Base-by-base conservation (phyloP, 2,329 filamentous ascomycete genomes). In the Furcasterigmium sp. region DNA sequence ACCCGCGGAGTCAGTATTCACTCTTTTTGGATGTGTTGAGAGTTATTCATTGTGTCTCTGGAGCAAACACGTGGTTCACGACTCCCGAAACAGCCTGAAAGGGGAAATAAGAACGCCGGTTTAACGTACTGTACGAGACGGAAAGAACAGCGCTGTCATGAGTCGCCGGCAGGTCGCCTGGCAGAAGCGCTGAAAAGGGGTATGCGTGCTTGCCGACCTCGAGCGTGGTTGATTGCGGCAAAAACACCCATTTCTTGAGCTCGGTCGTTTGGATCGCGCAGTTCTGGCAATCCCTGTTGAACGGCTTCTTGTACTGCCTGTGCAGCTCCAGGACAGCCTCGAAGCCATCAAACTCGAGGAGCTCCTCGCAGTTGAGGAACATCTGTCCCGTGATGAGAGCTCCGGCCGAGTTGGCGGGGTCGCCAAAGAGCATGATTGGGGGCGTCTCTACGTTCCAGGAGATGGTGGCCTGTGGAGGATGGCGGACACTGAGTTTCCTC, bases 171-270 rank as follows among this genome's bases (percentile, higher is more conserved):
- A 95, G 76, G 56, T 91, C 78, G 17, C 93, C 93, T 2, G 83
- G 81, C 34, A 98, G 78, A 40, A 96, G 74, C 53, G 89, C 84
- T 53, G 89, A 95, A 64, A 96, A 95, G 38, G 93, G 91, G 59
- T 91, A 94, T 36, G 80, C 75, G 62, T 96, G 89, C 59, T 58
- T 63, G 64, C 78, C 78, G 57, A 69, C 73, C 46, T 60, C 59
- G 43, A 83, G 62, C 10, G 63, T 63, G 17, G 73, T 65, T 34
- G 76, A 72, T 36, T 72, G 71, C 15, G 75, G 76, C 45, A 94
- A 67, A 55, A 97, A 86, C 23, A 79, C 77, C 89, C 90, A 96
- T 42, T 75, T 80, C 62, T 85, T 84, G 48, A 97, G 66, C 59
- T 90, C 82, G 28, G 82, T 88, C 46, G 75, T 76, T 58, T 86